Percentiles rank a stretch among this genome's conserved stretches.
phyloP scores from a whole-genome alignment of 1,284 basidiomycete species.

The Moesziomyces parantarcticus region DNA sequence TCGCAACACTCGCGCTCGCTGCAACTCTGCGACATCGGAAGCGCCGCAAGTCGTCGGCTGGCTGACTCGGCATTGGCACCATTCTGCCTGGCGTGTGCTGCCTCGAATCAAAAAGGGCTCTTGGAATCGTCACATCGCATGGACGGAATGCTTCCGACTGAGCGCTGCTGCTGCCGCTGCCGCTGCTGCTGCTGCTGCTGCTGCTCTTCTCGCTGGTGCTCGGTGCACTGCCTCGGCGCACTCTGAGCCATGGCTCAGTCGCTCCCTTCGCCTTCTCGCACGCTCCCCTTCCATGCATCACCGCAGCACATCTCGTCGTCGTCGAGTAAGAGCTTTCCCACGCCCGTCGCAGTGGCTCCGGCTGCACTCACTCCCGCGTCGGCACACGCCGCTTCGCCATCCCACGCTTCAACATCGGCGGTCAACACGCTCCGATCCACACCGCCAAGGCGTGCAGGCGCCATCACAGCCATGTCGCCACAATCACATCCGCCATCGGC shows the following conservation, averaged over 20 bases:
- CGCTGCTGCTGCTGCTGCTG: no score
- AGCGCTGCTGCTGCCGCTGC: slow-evolving; percentile 2
- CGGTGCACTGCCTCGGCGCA: no score
- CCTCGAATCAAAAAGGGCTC: no score
- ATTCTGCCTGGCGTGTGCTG: no score
- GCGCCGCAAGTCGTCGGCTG: no score
- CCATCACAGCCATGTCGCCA: no score
- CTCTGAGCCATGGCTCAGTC: slow-evolving; percentile 21
- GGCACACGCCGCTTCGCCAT: slow-evolving; percentile 22
- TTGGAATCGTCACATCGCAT: neutral
- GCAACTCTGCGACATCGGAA: no score
- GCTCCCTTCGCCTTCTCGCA: slow-evolving; percentile 11
- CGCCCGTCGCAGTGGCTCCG: slow-evolving; percentile 10
- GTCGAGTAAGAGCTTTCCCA: slow-evolving; percentile 14
- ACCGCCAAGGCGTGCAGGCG: no score
- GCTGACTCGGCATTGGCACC: no score
- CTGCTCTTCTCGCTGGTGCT: no score
- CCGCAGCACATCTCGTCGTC: neutral
- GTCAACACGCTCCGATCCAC: neutral
- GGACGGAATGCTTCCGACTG: slow-evolving; percentile 25
- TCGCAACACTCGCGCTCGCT: no score
- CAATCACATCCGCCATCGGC: neutral
- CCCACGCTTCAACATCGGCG: slow-evolving; percentile 10
- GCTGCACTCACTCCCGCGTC: slow-evolving; percentile 15
- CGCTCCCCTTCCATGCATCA: neutral